Conservation (phyloP, 148 eudicot species). For the Rhododendron molle region DNA sequence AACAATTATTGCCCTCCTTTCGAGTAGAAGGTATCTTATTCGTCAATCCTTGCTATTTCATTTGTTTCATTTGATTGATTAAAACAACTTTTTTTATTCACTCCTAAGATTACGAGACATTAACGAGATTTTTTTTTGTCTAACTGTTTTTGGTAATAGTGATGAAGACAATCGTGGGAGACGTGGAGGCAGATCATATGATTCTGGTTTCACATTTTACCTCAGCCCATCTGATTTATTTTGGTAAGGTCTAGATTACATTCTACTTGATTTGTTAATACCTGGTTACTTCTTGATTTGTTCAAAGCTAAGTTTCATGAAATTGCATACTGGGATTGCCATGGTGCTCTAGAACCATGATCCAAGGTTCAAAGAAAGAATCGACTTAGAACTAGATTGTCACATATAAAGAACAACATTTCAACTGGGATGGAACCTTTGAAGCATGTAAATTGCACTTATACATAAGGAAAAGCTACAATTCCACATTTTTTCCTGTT, state of each 20-base stretch:
- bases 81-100: background rate
- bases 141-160: slow-evolving; percentile 27
- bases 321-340: background rate
- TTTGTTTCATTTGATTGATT: background rate
- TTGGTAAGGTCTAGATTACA: slow-evolving; percentile 46
- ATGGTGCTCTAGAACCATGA: background rate
- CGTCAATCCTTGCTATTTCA: slow-evolving; percentile 3
- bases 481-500: background rate
- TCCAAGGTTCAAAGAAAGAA: background rate
- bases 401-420: background rate
- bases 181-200: slow-evolving; percentile 65
- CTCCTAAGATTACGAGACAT: background rate
- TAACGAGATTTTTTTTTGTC: background rate
- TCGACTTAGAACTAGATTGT: background rate
- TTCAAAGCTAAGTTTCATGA: background rate
- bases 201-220: slow-evolving; percentile 54
- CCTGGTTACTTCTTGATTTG: background rate
- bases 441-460: background rate
- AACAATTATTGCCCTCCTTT: slow-evolving; percentile 64
- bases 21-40: slow-evolving; percentile 67
- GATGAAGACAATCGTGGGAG: slow-evolving; percentile 74
- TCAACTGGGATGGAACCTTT: background rate
- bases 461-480: background rate
- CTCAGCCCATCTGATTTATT: slow-evolving; percentile 59
- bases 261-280: background rate